Evolutionary conservation across 306 rosid species (phyloP).

Genomic region (Acacia acuminata): DNA sequence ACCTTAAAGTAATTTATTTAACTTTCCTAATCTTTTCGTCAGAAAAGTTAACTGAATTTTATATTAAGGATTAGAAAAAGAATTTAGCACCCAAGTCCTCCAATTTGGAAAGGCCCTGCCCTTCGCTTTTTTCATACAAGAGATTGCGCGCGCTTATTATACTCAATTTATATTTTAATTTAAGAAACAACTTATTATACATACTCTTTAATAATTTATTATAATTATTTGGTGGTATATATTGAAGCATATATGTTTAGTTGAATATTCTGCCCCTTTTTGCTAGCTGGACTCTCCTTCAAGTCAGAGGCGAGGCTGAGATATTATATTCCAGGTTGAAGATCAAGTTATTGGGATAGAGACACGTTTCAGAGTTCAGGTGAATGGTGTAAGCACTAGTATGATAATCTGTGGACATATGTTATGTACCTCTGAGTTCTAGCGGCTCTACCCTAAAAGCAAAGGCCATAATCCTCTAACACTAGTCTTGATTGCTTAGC

Average conservation of each 20-base stretch:
- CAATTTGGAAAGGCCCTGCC: no score
- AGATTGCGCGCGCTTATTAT: no score
- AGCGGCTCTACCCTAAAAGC: background rate
- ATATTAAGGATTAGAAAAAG: no score
- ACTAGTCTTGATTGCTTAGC: background rate
- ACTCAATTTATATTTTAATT: background rate
- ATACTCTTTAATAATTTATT: background rate
- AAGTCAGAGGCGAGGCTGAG: background rate
- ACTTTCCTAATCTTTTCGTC: no score
- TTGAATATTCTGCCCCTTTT: background rate
- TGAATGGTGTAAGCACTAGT: background rate
- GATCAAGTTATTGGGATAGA: background rate
- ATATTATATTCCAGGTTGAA: background rate
- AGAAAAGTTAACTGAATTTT: fast-evolving
- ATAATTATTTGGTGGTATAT: background rate
- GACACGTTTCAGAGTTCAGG: constrained; percentile 30
- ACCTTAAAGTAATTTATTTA: no score
- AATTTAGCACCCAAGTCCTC: no score
- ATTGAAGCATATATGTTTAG: background rate
- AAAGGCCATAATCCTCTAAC: background rate
- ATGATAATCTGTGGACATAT: background rate
- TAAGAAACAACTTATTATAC: background rate
- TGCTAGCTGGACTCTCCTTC: background rate
- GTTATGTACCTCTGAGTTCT: background rate
- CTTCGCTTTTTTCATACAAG: no score